phyloP scores from a whole-genome alignment of 2,329 filamentous ascomycete genomes.

The Aspergillus costaricaensis region DNA sequence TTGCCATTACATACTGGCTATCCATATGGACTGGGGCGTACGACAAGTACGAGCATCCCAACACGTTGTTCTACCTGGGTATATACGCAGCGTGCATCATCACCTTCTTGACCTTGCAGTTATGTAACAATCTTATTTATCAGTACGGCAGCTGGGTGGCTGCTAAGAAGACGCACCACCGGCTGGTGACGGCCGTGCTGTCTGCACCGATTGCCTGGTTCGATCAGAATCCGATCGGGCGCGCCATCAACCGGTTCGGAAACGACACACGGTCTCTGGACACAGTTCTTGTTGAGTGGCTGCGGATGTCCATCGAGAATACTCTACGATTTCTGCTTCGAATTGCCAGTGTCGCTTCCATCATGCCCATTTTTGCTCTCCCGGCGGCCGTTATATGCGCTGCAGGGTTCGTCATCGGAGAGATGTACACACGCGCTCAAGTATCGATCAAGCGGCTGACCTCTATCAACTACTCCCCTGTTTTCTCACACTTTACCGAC shows the following conservation, averaged over 20 bases:
- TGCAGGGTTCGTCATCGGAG: conserved; percentile 50
- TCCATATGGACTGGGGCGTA: conserved; percentile 33
- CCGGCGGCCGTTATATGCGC: conserved; percentile 51
- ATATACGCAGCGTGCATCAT: conserved; percentile 54
- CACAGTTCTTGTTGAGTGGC: conserved; percentile 49
- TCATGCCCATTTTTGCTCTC: conserved; percentile 56
- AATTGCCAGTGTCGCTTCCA: conserved; percentile 52
- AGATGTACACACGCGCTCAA: conserved; percentile 55
- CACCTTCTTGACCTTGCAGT: conserved; percentile 28
- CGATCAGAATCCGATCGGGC: conserved; percentile 55
- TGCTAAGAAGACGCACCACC: conserved; percentile 55
- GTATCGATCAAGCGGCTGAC: conserved; percentile 51
- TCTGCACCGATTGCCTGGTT: conserved; percentile 60
- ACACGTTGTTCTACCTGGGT: conserved; percentile 52
- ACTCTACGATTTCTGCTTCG: conserved; percentile 49
- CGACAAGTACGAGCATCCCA: conserved; percentile 18
- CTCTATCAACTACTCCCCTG: conserved; percentile 54
- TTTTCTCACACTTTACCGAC: conserved; percentile 60
- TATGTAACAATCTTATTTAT: conserved; percentile 42
- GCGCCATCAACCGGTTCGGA: conserved; percentile 51
- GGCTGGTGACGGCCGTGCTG: conserved; percentile 56
- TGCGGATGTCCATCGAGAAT: conserved; percentile 39
- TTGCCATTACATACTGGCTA: conserved; percentile 33
- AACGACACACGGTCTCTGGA: conserved; percentile 62
- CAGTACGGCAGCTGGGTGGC: conserved; percentile 61